Conservation (phyloP, 495 filamentous ascomycete species). For the Penicillium longicatenatum region DNA sequence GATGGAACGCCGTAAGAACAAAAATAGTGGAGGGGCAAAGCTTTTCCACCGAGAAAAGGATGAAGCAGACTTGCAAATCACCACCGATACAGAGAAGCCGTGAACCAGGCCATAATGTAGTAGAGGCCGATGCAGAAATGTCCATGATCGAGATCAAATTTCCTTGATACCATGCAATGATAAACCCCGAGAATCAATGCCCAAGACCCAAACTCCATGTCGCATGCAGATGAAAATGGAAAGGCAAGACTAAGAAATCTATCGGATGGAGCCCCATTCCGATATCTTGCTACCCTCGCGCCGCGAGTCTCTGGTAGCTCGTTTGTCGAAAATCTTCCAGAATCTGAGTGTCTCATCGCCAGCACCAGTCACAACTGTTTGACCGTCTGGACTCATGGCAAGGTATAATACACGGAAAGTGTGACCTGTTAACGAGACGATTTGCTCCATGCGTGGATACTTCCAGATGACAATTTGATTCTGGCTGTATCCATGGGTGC, state of each 20-base stretch:
- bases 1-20: neutral
- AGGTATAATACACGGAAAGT: conserved; percentile 95
- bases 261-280: conserved; percentile 42
- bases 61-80: neutral
- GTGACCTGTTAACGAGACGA: conserved; percentile 91
- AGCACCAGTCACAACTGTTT: conserved; percentile 91
- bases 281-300: conserved; percentile 58
- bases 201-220: conserved; percentile 41
- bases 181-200: conserved; percentile 16
- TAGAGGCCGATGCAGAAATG: conserved; percentile 35
- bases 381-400: conserved; percentile 94
- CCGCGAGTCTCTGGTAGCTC: conserved; percentile 54
- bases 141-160: conserved; percentile 13
- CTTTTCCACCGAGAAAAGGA: neutral
- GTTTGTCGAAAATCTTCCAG: conserved; percentile 89
- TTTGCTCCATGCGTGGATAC: conserved; percentile 95
- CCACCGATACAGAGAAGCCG: neutral
- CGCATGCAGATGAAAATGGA: conserved; percentile 37
- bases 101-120: conserved; percentile 23
- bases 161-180: conserved; percentile 31
- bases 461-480: conserved; percentile 99
- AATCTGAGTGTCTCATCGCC: conserved; percentile 95
- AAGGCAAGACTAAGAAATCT: conserved; percentile 5
- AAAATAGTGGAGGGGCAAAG: neutral
- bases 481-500: conserved; percentile 95